Conservation (phyloP, 305 asterid genomes). For the Fraxinus baroniana region DNA sequence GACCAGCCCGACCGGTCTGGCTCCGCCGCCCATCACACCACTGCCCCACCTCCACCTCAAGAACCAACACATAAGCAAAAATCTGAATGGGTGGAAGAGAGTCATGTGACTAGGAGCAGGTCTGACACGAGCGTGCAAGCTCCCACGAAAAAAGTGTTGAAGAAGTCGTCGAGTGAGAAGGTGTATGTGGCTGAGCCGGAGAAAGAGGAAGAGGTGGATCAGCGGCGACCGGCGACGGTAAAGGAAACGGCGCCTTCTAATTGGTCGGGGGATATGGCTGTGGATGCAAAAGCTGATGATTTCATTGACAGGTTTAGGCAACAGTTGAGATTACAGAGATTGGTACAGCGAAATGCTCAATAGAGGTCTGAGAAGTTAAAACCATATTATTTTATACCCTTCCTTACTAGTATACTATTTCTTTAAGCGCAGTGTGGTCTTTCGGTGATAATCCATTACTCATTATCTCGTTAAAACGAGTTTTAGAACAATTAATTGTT, state of each 20-base stretch:
- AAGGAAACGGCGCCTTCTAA: conserved; percentile 13
- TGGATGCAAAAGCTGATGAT: conserved; percentile 1
- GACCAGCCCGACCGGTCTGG: too few species aligned
- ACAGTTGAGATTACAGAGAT: conserved; percentile 61
- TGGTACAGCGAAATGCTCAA: conserved; percentile 40
- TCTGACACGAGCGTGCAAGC: conserved; percentile 25
- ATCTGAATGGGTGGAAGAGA: conserved; percentile 1
- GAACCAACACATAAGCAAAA: not conserved
- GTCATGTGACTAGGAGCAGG: conserved; percentile 31
- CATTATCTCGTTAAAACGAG: too few species aligned
- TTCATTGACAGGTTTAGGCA: conserved; percentile 56
- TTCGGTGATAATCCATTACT: too few species aligned
- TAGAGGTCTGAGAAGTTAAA: too few species aligned
- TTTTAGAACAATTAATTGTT: too few species aligned
- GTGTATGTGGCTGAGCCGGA: conserved; percentile 17
- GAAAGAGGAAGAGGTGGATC: conserved; percentile 15
- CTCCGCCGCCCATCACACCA: too few species aligned
- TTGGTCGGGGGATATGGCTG: conserved; percentile 42
- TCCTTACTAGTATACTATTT: too few species aligned
- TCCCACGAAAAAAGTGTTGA: conserved; percentile 25
- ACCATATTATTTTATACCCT: too few species aligned
- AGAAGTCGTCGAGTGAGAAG: conserved; percentile 58
- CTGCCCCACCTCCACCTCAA: not conserved
- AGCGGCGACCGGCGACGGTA: conserved; percentile 41
- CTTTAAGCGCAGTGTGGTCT: too few species aligned